Base-by-base conservation (phyloP, 352 stramenopile genomes). In the Pythium monospermum region DNA sequence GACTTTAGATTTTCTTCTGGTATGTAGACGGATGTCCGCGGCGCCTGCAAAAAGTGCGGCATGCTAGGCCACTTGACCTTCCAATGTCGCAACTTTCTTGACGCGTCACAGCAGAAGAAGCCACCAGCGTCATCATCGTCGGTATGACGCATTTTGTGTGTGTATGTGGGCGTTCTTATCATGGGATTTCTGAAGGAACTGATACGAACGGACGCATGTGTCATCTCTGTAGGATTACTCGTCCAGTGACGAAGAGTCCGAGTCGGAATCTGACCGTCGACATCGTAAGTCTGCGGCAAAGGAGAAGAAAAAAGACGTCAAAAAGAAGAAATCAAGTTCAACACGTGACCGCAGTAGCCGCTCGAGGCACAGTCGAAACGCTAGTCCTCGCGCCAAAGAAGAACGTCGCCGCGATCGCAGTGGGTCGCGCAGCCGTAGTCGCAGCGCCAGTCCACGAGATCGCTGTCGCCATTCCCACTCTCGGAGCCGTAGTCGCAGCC, bases 31-130 rank as follows among this genome's bases (percentile, higher is more conserved):
- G 81, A 89, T 43, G 66, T 81, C 5, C 80, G 83, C 16, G 85
- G 83, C 0, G 82, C 83, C 1, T 94, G 83, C 65, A 96, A 93
- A 41, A 94, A 92, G 78, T 96, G 87, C 45, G 85, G 85, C 8
- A 91, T 92, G 81, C 71, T 95, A 37, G 87, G 87, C n/a, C 87
- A 96, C 50, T 68, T 96, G 49, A 94, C 85, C 16, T 96, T 95
- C 63, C 87, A 96, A 63, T 96, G 87, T 53, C 62, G 85, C 15
- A 96, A 96, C 64, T 66, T 89, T 31, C 40, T 61, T 16, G 58
- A 61, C 45, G 30, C 27, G 23, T 68, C 61, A 19, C 68, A 66
- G 11, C 52, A 61, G 23, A 67, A 61, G 23, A 67, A 84, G 44
- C 61, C 61, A 18, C 59, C 31, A 1, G 37, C 48, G 1, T 31